Percentiles rank a stretch among this genome's conserved stretches.
Conservation (phyloP, 2,329 filamentous ascomycete genomes). For the Xylaria sp. region DNA sequence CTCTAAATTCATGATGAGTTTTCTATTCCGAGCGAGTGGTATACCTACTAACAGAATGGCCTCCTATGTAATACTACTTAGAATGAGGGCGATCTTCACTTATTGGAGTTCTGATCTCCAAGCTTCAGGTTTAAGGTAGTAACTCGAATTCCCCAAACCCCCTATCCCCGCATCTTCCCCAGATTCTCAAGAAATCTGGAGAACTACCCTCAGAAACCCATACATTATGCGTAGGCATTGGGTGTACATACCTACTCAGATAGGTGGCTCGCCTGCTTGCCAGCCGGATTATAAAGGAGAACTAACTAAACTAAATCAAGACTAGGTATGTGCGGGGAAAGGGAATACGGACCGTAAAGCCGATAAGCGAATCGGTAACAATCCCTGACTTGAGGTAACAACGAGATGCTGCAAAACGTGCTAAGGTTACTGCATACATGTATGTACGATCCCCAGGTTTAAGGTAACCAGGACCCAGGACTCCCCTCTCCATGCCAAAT, state of each 20-base stretch:
- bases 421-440: background rate
- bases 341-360: conserved; percentile 26
- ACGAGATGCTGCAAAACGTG: background rate
- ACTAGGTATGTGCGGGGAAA: background rate
- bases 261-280: background rate
- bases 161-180: conserved; percentile 28
- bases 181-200: conserved; percentile 23
- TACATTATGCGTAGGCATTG: no score
- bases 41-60: background rate
- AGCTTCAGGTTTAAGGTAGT: background rate
- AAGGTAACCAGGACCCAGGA: background rate
- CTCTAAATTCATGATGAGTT: no score
- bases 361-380: background rate
- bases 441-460: background rate
- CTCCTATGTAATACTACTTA: background rate
- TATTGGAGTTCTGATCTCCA: background rate
- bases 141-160: background rate
- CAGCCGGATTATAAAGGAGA: background rate
- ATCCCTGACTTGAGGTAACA: conserved; percentile 3
- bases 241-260: background rate
- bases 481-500: background rate
- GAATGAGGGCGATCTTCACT: background rate
- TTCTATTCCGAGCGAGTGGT: background rate
- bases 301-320: background rate
- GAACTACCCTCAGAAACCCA: background rate